Evolutionary conservation across 768 basidiomycete species (phyloP), one percentile per base, ranked within the genome.

Genomic region (Leucogyrophana mollusca): DNA sequence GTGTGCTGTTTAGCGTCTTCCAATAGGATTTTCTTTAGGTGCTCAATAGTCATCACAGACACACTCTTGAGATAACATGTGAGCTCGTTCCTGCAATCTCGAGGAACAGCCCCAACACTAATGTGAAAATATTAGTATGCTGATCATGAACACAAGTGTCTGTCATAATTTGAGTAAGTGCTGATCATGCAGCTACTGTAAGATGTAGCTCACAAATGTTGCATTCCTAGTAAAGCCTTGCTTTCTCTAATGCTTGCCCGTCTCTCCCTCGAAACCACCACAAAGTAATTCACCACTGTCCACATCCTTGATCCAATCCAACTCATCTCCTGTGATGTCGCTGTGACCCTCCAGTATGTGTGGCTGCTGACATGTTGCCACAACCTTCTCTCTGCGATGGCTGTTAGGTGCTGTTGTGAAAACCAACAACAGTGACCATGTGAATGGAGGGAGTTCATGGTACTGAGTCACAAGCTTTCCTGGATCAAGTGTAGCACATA

Each of bases 91-190:
- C 65, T 3, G 43, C 50, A 17, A 64, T 60, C 40, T 61, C 56
- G 53, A 65, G 55, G 49, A 68, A 66, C 14, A 68, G 50, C 0
- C 65, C 65, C 25, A 64, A 40, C 9, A 64, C 47, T 8, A 68
- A 46, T 2, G 65, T 0, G 52, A 45, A 40, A 63, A 65, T 7
- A 49, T 43, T 2, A 67, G 49, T 49, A 64, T 58, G 9, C 42
- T 50, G 2, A 63, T 54, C 1, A 41, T 45, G 18, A 54, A 13
- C 14, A 53, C n/a, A 38, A 45, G 49, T 16, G 47, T 50, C 53
- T 56, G 37, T 14, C 40, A 24, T 23, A 8, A 24, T 22, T 6
- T n/a, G n/a, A n/a, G 21, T 22, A 37, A 22, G 16, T 37, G n/a
- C n/a, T 37, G n/a, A 22, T n/a, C 21, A 22, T 37, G 36, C 21